Conservation (phyloP, 2,329 filamentous ascomycete species). For the Aspergillus pseudoterreus region DNA sequence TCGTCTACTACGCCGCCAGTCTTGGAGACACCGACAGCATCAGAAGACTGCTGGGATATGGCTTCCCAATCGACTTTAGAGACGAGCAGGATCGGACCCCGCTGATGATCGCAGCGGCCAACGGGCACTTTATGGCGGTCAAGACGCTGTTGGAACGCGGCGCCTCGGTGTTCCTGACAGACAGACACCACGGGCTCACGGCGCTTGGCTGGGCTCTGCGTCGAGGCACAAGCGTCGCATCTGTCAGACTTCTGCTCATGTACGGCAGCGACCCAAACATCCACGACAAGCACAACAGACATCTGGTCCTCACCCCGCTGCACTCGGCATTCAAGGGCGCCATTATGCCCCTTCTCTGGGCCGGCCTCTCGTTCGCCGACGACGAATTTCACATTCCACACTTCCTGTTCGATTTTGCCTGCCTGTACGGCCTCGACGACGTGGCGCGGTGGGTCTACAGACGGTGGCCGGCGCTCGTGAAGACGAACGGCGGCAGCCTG, state of each 20-base stretch:
- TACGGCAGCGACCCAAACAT: neutral
- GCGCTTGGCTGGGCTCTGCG: neutral
- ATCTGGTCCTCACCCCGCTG: neutral
- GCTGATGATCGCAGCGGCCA: neutral
- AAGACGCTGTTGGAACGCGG: neutral
- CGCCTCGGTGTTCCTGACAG: neutral
- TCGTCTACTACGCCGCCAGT: neutral
- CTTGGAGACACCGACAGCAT: neutral
- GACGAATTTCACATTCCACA: no score
- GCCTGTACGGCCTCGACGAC: no score
- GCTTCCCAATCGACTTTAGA: neutral
- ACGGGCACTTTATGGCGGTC: neutral
- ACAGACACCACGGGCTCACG: neutral
- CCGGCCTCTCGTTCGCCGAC: no score
- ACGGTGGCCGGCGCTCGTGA: no score
- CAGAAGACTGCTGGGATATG: neutral
- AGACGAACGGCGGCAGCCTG: no score
- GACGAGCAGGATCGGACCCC: neutral
- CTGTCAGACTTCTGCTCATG: neutral
- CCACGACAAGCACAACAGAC: neutral
- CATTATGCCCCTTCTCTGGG: no score
- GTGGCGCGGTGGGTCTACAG: no score
- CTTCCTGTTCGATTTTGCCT: no score
- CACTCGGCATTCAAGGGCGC: neutral
- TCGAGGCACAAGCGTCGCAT: neutral